A percentile compares a stretch with the other conserved stretches of the same genome.
Evolutionary conservation across 2,329 filamentous ascomycete species (phyloP).

Genomic region (Corinectria fuckeliana): DNA sequence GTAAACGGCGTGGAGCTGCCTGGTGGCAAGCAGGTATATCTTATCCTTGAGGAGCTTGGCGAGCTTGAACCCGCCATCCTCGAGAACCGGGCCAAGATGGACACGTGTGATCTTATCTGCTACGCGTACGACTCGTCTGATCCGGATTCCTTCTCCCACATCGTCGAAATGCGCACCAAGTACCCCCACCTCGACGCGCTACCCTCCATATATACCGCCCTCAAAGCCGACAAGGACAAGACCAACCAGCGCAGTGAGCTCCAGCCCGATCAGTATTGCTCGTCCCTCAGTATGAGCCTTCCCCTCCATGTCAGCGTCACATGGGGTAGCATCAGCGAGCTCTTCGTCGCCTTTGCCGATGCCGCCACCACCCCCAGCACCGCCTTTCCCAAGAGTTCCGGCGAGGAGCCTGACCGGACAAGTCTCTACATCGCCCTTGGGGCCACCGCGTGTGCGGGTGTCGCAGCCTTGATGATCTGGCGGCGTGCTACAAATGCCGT

Average conservation of each 20-base stretch:
- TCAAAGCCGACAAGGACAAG: constrained; percentile 96
- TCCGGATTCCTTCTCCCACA: constrained; percentile 92
- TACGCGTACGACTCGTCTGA: constrained; percentile 98
- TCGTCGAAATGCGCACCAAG: constrained; percentile 79
- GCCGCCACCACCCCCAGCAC: constrained; percentile 88
- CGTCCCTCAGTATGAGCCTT: constrained; percentile 82
- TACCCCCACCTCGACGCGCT: constrained; percentile 87
- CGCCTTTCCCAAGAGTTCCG: constrained; percentile 88
- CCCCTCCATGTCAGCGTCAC: constrained; percentile 94
- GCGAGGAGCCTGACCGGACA: constrained; percentile 83
- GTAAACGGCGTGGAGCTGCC: constrained; percentile 97
- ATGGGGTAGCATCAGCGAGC: constrained; percentile 91
- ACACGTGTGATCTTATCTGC: constrained; percentile 91
- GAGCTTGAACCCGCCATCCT: constrained; percentile 94
- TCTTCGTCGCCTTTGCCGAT: constrained; percentile 92
- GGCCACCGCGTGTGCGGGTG: constrained; percentile 69
- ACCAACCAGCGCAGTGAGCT: constrained; percentile 92
- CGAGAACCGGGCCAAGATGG: constrained; percentile 88
- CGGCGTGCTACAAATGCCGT: constrained; percentile 60
- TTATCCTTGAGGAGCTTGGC: constrained; percentile 93
- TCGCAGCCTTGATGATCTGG: constrained; percentile 72
- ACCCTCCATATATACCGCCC: constrained; percentile 87
- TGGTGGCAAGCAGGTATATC: constrained; percentile 94
- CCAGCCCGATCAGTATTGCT: constrained; percentile 92
- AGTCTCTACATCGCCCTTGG: constrained; percentile 86